A percentile compares a stretch with the other conserved stretches of the same genome.
Evolutionary conservation across 106 monocot genomes (phyloP).

Genomic region (Narthecium ossifragum): DNA sequence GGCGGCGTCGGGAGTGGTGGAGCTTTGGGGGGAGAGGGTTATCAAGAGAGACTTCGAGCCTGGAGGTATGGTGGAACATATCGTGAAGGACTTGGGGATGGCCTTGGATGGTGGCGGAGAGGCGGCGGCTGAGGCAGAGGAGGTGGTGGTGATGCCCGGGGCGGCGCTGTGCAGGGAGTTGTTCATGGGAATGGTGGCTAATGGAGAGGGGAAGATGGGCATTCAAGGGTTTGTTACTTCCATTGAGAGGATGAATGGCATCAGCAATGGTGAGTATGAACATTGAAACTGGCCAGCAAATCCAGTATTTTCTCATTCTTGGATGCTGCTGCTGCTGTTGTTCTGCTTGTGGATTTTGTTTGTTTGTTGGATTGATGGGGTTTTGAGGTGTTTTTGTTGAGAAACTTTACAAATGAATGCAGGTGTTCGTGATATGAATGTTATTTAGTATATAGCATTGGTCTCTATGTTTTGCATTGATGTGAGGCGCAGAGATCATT

Average conservation of each 20-base stretch:
- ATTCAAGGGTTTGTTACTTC: conserved; percentile 38
- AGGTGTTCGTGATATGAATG: too few species aligned
- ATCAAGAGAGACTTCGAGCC: conserved; percentile 26
- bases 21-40: conserved; percentile 41
- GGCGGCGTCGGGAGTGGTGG: conserved; percentile 33
- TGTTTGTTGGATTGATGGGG: too few species aligned
- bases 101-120: conserved; percentile 15
- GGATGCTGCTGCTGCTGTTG: too few species aligned
- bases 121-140: neutral
- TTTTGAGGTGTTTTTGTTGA: too few species aligned
- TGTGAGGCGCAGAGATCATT: too few species aligned
- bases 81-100: conserved; percentile 59
- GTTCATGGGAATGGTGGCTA: conserved; percentile 40
- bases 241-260: conserved; percentile 33
- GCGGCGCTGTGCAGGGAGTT: conserved; percentile 34
- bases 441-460: too few species aligned
- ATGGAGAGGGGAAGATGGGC: conserved; percentile 41
- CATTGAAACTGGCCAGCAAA: too few species aligned
- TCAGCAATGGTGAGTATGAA: too few species aligned
- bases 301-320: too few species aligned
- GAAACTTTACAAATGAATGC: too few species aligned
- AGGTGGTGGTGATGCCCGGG: conserved; percentile 27
- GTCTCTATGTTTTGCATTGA: too few species aligned
- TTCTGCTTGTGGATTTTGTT: too few species aligned
- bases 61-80: conserved; percentile 37